phyloP scores from a whole-genome alignment of 2,329 filamentous ascomycete species.

The Uncinocarpus reesii region DNA sequence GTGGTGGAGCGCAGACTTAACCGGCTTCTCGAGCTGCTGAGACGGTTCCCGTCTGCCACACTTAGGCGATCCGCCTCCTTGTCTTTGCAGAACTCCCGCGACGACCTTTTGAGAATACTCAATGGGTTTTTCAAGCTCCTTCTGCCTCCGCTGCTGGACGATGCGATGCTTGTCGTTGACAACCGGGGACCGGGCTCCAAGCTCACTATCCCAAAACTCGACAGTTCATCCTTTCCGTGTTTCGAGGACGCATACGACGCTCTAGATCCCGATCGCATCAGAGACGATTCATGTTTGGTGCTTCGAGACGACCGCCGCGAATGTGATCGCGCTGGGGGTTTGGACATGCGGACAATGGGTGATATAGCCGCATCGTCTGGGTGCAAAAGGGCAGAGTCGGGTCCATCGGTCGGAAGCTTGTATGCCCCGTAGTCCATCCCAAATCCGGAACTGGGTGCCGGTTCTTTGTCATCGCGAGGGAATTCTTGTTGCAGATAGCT shows the following conservation, averaged over 20 bases:
- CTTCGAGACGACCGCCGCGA: constrained; percentile 50
- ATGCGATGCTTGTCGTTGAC: constrained; percentile 33
- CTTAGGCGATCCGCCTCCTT: constrained; percentile 30
- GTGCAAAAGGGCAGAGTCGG: constrained; percentile 41
- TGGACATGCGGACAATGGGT: constrained; percentile 70
- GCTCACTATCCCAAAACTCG: constrained; percentile 33
- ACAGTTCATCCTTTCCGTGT: constrained; percentile 24
- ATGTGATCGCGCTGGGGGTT: constrained; percentile 67
- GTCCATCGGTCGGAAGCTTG: constrained; percentile 42
- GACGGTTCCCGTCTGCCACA: constrained; percentile 23
- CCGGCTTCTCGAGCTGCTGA: constrained; percentile 29
- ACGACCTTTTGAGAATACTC: constrained; percentile 28
- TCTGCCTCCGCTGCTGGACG: constrained; percentile 31
- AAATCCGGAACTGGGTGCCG: constrained; percentile 38
- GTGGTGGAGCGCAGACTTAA: constrained; percentile 33
- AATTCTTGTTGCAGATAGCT: constrained; percentile 24
- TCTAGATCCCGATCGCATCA: constrained; percentile 27
- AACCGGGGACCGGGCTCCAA: constrained; percentile 31
- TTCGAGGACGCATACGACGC: constrained; percentile 31
- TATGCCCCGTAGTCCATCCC: constrained; percentile 65
- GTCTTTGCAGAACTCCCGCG: constrained; percentile 30
- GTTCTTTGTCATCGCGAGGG: constrained; percentile 16
- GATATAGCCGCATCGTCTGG: constrained; percentile 51
- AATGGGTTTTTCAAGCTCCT: constrained; percentile 31
- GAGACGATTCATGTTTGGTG: constrained; percentile 38